Conservation (phyloP, 2,329 filamentous ascomycete species). For the Penicillium sp. region DNA sequence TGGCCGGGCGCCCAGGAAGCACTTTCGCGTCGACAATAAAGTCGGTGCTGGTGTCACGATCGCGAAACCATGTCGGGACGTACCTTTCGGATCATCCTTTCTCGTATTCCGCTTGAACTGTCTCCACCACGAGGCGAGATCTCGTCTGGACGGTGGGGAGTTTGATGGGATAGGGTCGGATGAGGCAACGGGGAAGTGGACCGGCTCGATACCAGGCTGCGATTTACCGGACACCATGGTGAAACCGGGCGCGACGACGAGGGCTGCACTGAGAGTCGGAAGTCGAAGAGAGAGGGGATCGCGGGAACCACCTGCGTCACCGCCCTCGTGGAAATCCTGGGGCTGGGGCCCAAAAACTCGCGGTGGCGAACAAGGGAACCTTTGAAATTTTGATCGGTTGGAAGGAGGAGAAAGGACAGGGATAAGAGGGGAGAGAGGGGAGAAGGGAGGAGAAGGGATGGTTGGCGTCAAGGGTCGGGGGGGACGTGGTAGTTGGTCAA, state of each 20-base stretch:
- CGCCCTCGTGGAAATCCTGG: conserved; percentile 31
- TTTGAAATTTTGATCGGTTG: not conserved
- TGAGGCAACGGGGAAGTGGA: conserved; percentile 30
- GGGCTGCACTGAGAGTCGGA: not conserved
- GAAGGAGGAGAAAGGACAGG: not conserved
- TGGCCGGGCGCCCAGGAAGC: not conserved
- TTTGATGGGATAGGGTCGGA: conserved; percentile 47
- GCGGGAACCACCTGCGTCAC: conserved; percentile 27
- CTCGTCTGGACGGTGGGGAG: conserved; percentile 76
- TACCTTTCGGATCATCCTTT: conserved; percentile 61
- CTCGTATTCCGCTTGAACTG: conserved; percentile 72
- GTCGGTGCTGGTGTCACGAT: not conserved
- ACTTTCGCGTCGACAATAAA: not conserved
- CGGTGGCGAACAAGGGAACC: conserved; percentile 2
- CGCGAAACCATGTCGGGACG: conserved; percentile 12
- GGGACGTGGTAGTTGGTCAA: not conserved
- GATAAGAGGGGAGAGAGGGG: not conserved
- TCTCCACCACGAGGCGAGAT: conserved; percentile 96
- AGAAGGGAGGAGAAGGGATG: conserved; percentile 4
- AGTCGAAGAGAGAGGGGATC: conserved; percentile 13
- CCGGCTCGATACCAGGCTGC: conserved; percentile 31
- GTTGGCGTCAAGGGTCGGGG: not conserved
- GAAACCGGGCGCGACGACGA: conserved; percentile 3
- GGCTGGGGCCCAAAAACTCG: conserved; percentile 25
- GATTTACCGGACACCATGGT: conserved; percentile 38